phyloP scores from a whole-genome alignment of 179 eudicot species.

The Dionaea muscipula region DNA sequence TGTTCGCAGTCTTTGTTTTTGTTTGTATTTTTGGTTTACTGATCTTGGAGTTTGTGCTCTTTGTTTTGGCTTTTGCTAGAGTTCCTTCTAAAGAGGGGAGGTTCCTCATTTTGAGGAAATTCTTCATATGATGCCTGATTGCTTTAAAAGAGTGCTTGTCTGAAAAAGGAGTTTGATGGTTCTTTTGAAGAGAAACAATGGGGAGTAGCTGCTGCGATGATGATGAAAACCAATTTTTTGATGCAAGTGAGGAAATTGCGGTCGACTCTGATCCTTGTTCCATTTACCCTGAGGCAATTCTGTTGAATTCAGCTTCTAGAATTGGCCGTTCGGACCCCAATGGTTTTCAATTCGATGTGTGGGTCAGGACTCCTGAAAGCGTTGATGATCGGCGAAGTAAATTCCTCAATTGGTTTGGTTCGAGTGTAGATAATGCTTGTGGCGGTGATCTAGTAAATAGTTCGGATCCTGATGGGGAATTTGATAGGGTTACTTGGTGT shows the following conservation, averaged over 20 bases:
- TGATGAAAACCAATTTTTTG: slow-evolving; percentile 29
- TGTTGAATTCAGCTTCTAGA: slow-evolving; percentile 4
- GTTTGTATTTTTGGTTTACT: not conserved
- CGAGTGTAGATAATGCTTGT: slow-evolving; percentile 10
- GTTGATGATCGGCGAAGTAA: slow-evolving; percentile 30
- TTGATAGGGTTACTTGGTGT: slow-evolving; percentile 19
- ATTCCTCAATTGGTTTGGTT: slow-evolving; percentile 30
- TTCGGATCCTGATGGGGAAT: slow-evolving; percentile 12
- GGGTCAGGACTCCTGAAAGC: slow-evolving; percentile 27
- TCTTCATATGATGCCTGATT: slow-evolving; percentile 17
- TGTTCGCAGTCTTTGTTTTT: no score
- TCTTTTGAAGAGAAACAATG: slow-evolving; percentile 20
- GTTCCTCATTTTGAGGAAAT: slow-evolving; percentile 17
- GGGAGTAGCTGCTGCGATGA: slow-evolving; percentile 30
- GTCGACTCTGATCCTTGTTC: slow-evolving; percentile 10
- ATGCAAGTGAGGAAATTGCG: slow-evolving; percentile 27
- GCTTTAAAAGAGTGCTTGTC: slow-evolving; percentile 6
- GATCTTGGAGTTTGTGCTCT: not conserved
- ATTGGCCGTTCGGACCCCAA: slow-evolving; percentile 7
- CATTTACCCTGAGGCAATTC: slow-evolving; percentile 4
- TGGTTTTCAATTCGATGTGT: slow-evolving; percentile 20
- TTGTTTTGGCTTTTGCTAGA: not conserved
- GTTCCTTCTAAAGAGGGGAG: slow-evolving; percentile 7
- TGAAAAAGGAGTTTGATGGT: slow-evolving; percentile 29
- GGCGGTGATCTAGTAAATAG: slow-evolving; percentile 5